These are phyloP conservation scores for Backusella macrospora DNA, from an alignment of 192 early-diverging fungal species.

Conservation along the genomic window DNA sequence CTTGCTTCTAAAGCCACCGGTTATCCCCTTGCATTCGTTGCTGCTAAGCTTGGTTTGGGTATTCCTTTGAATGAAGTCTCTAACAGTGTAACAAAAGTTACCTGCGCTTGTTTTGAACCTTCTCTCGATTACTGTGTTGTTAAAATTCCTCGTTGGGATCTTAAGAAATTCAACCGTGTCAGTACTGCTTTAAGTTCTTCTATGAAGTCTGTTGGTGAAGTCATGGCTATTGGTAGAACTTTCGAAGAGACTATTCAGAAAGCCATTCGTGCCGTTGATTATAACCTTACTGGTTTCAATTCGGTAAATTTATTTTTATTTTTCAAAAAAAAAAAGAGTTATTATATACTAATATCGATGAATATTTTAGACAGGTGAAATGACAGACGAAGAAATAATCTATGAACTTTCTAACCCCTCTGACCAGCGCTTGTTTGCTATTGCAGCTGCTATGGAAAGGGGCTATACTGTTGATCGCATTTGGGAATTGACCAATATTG, in stretches of 20 bases:
- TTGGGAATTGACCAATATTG: conserved; percentile 88
- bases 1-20: conserved; percentile 98
- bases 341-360: not conserved
- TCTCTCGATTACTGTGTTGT: conserved; percentile 90
- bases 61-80: conserved; percentile 91
- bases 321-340: not conserved
- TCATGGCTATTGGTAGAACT: conserved; percentile 97
- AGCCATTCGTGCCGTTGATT: conserved; percentile 91
- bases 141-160: conserved; percentile 91
- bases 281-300: conserved; percentile 82
- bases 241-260: conserved; percentile 99
- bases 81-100: conserved; percentile 95
- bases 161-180: conserved; percentile 96
- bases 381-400: conserved; percentile 77
- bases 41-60: conserved; percentile 94
- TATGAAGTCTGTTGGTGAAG: conserved; percentile 98
- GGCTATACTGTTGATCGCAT: conserved; percentile 94
- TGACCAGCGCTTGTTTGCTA: conserved; percentile 93
- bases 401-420: conserved; percentile 89
- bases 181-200: conserved; percentile 85
- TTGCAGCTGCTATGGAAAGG: conserved; percentile 91
- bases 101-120: conserved; percentile 97
- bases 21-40: conserved; percentile 98
- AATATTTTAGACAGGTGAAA: conserved; percentile 36
- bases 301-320: conserved; percentile 39